phyloP scores from a whole-genome alignment of 495 filamentous ascomycete genomes.

The Tuber borchii region DNA sequence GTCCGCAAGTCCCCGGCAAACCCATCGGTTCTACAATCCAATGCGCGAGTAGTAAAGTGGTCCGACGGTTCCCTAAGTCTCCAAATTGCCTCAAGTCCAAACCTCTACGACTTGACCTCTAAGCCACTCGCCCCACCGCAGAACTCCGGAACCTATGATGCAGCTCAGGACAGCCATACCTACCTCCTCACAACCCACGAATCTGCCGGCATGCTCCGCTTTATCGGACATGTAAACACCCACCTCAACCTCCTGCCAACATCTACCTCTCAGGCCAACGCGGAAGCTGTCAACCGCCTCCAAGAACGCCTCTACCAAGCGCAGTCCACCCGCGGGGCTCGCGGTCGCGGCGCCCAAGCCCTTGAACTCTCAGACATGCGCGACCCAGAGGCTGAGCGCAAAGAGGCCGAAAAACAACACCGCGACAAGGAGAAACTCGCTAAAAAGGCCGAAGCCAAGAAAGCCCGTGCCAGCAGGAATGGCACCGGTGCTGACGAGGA shows the following conservation, averaged over 20 bases:
- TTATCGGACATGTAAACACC: conserved; percentile 62
- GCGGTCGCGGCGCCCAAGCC: conserved; percentile 47
- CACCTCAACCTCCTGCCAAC: conserved; percentile 57
- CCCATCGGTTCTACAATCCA: conserved; percentile 56
- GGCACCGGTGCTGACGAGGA: conserved; percentile 56
- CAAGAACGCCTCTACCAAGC: conserved; percentile 58
- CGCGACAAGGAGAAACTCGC: conserved; percentile 52
- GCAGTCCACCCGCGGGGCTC: conserved; percentile 50
- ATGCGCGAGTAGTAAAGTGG: conserved; percentile 66
- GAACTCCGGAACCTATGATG: conserved; percentile 49
- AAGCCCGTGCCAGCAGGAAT: conserved; percentile 47
- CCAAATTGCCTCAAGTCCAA: conserved; percentile 59
- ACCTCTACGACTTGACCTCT: conserved; percentile 60
- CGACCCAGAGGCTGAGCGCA: conserved; percentile 61
- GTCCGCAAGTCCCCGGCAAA: conserved; percentile 64
- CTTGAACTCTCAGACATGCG: conserved; percentile 53
- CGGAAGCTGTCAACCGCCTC: conserved; percentile 60
- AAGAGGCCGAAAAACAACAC: conserved; percentile 56
- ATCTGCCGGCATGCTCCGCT: conserved; percentile 54
- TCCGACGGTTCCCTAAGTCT: conserved; percentile 67
- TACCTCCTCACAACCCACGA: conserved; percentile 61
- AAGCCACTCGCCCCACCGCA: conserved; percentile 60
- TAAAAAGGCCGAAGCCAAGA: conserved; percentile 46
- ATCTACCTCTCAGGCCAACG: conserved; percentile 48
- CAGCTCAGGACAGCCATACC: conserved; percentile 60